Evolutionary conservation across 1,284 basidiomycete genomes (phyloP).

Genomic region (Phellopilus nigrolimitatus): DNA sequence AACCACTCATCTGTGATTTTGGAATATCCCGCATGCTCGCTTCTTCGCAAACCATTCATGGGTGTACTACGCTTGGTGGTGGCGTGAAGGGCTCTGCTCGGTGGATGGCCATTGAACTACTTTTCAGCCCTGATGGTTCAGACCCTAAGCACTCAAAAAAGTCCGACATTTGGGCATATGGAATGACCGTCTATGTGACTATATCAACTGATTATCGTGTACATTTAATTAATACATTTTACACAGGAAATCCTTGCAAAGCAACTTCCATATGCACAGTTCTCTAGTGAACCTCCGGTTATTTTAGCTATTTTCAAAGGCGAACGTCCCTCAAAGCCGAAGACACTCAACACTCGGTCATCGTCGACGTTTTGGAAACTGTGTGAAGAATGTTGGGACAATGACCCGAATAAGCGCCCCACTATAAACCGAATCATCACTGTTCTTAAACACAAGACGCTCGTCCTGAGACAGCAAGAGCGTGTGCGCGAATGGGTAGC

Average conservation of each 20-base stretch:
- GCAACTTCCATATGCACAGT: slow-evolving; percentile 1
- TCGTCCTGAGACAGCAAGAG: too few relatives aligned
- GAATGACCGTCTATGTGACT: slow-evolving; percentile 15
- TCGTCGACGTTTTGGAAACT: background rate
- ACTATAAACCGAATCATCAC: background rate
- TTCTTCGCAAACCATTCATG: background rate
- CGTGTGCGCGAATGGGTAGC: too few relatives aligned
- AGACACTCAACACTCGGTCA: background rate
- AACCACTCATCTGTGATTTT: slow-evolving; percentile 15
- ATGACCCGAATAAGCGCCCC: background rate
- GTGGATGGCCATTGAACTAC: slow-evolving; percentile 16
- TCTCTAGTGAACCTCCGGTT: background rate
- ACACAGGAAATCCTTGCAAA: slow-evolving; percentile 7
- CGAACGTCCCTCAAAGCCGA: background rate
- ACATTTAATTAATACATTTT: background rate
- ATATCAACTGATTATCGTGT: background rate
- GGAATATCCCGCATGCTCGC: slow-evolving; percentile 10
- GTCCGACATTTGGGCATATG: slow-evolving; percentile 17
- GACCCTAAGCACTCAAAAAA: background rate
- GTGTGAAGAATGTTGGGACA: slow-evolving; percentile 11
- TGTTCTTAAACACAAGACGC: too few relatives aligned
- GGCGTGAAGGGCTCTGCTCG: slow-evolving; percentile 1
- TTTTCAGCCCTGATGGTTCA: background rate
- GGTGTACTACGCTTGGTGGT: background rate
- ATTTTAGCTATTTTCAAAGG: background rate